A percentile compares a stretch with the other conserved stretches of the same genome.
These are phyloP conservation scores for Brassica juncea DNA, from an alignment of 345 rosid species.

Conservation along the genomic window DNA sequence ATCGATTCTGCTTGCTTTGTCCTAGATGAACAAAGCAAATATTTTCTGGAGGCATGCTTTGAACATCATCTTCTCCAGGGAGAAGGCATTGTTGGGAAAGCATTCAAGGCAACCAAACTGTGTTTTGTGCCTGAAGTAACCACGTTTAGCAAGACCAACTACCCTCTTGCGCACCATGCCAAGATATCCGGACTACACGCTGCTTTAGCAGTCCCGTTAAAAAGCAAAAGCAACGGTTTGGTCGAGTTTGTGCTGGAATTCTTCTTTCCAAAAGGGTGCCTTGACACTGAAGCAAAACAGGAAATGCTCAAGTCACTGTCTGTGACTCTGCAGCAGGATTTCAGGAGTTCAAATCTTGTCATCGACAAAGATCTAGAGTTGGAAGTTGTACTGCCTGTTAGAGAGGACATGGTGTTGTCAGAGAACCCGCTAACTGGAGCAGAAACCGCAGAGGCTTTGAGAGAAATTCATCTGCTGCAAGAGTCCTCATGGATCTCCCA, in stretches of 20 bases:
- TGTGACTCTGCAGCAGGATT: constrained; percentile 51
- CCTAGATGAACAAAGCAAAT: constrained; percentile 44
- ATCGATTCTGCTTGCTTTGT: constrained; percentile 68
- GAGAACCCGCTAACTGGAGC: constrained; percentile 27
- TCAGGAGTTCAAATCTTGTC: constrained; percentile 51
- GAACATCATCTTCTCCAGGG: constrained; percentile 76
- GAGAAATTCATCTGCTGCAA: constrained; percentile 44
- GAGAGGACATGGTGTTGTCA: constrained; percentile 41
- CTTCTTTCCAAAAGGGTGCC: constrained; percentile 76
- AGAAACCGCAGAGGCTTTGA: constrained; percentile 42
- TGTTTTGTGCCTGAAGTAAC: constrained; percentile 66
- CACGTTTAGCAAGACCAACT: constrained; percentile 63
- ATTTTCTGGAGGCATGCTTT: constrained; percentile 72
- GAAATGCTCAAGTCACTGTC: constrained; percentile 54
- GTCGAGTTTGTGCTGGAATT: constrained; percentile 79
- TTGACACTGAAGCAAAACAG: constrained; percentile 49
- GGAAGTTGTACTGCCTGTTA: constrained; percentile 41
- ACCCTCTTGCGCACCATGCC: constrained; percentile 89
- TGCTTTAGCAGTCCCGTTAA: constrained; percentile 78
- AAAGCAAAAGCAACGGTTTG: constrained; percentile 44
- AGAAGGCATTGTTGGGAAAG: constrained; percentile 86
- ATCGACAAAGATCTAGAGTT: constrained; percentile 61
- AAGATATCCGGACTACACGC: constrained; percentile 67
- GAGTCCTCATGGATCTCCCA: constrained; percentile 62
- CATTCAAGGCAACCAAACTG: constrained; percentile 56